These are phyloP conservation scores for Auriscalpium orientale DNA, from an alignment of 768 basidiomycete genomes.

Conservation along the genomic window DNA sequence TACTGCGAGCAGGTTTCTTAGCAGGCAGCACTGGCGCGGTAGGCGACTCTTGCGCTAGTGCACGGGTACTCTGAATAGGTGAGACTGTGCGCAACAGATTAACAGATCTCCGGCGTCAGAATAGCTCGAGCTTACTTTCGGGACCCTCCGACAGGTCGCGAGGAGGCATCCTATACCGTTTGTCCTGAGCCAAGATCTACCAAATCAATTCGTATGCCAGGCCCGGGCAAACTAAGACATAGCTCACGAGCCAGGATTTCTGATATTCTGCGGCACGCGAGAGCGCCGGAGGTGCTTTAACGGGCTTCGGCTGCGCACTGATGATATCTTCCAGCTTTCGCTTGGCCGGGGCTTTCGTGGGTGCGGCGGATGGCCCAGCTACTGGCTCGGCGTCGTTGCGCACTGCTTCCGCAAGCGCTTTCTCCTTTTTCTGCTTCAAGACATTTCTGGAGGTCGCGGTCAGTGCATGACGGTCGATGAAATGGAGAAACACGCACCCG, in stretches of 20 bases:
- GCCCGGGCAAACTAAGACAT: not conserved
- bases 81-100: not conserved
- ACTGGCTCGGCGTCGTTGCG: not conserved
- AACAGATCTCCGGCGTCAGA: too few relatives aligned
- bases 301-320: not conserved
- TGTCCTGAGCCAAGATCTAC: too few relatives aligned
- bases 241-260: not conserved
- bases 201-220: too few relatives aligned
- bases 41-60: not conserved
- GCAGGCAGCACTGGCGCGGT: not conserved
- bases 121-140: too few relatives aligned
- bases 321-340: not conserved
- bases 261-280: not conserved
- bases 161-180: too few relatives aligned
- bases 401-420: conserved; percentile 1
- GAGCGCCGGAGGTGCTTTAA: not conserved
- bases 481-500: conserved; percentile 38
- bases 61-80: not conserved
- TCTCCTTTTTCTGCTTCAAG: conserved; percentile 38
- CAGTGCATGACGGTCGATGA: conserved; percentile 1
- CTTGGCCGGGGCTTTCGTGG: not conserved
- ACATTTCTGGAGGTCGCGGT: conserved; percentile 28
- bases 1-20: not conserved
- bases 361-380: not conserved
- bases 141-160: too few relatives aligned